Conservation (phyloP, 306 rosid species). For the Potentilla sterilis region DNA sequence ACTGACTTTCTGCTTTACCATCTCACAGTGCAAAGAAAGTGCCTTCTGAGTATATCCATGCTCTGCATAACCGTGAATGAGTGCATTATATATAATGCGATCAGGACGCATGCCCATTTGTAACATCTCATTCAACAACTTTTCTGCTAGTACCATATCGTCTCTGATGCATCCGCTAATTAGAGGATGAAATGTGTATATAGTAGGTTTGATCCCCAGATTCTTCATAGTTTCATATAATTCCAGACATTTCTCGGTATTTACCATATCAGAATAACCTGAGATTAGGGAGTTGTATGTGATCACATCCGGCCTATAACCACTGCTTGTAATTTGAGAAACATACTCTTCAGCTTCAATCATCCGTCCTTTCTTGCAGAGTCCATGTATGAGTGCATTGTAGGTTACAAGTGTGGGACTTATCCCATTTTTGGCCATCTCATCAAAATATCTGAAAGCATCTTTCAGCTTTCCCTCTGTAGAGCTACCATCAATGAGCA, state of each 20-base stretch:
- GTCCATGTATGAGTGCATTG: constrained; percentile 65
- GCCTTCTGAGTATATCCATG: constrained; percentile 58
- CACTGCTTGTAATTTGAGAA: constrained; percentile 40
- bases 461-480: constrained; percentile 46
- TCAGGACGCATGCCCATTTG: constrained; percentile 57
- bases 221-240: constrained; percentile 62
- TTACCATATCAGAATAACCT: constrained; percentile 53
- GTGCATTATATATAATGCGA: constrained; percentile 52
- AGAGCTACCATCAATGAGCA: constrained; percentile 63
- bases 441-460: constrained; percentile 53
- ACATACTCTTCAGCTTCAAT: constrained; percentile 59
- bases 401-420: constrained; percentile 66
- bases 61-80: constrained; percentile 50
- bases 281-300: constrained; percentile 80
- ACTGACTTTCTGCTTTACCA: constrained; percentile 52
- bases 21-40: constrained; percentile 45
- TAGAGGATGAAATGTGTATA: constrained; percentile 64
- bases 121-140: constrained; percentile 51
- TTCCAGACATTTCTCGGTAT: constrained; percentile 54
- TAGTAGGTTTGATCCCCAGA: constrained; percentile 56
- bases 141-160: constrained; percentile 46
- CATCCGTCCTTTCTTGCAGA: constrained; percentile 58
- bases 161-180: constrained; percentile 52
- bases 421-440: constrained; percentile 52
- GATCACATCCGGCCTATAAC: constrained; percentile 61